Base-by-base conservation (phyloP, 2,329 filamentous ascomycete genomes). In the Fusarium irregulare region DNA sequence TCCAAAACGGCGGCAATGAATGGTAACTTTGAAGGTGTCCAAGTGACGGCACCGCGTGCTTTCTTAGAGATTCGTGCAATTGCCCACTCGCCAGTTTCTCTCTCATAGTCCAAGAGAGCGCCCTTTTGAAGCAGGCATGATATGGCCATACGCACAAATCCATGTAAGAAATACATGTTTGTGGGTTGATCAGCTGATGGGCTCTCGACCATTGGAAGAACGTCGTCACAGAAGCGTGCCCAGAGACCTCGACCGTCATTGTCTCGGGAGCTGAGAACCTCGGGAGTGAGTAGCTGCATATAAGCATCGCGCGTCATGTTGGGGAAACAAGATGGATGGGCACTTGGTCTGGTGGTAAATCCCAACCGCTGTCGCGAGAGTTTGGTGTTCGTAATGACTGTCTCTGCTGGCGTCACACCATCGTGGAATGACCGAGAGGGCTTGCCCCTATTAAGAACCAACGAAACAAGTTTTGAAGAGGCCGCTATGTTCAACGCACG, bases 361-460 rank as follows among this genome's bases (percentile, higher is more conserved):
- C 49, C 49, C 7, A 30, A 6, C 12, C 23, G 32, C 21, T 45
- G 21, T 9, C 28, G 12, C n/a, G 41, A 18, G 13, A 73, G 60
- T 25, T 50, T 65, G 8, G 72, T 76, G 25, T 76, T 77, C 2
- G 63, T 68, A 20, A 80, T 71, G 4, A 79, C 73, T 2, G 73
- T 78, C 60, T 80, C 78, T 16, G 76, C 73, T 5, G 76, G 70
- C 8, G 75, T 76, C 6, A 54, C 42, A 4, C 72, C 76, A 4
- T 69, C 34, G 3, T 16, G 3, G 12, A 70, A 73, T 7, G 59
- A 46, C 8, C 73, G 25, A 8, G 73, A 68, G 2, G 65, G 34
- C 0, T 56, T 60, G 16, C 69, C 76, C 16, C 73, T 61, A 3
- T 71, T 34, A n/a, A 76, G 28, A n/a, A 80, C 68, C 7, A 60